Conservation (phyloP, 2,329 filamentous ascomycete genomes). For the Epichloe typhina region DNA sequence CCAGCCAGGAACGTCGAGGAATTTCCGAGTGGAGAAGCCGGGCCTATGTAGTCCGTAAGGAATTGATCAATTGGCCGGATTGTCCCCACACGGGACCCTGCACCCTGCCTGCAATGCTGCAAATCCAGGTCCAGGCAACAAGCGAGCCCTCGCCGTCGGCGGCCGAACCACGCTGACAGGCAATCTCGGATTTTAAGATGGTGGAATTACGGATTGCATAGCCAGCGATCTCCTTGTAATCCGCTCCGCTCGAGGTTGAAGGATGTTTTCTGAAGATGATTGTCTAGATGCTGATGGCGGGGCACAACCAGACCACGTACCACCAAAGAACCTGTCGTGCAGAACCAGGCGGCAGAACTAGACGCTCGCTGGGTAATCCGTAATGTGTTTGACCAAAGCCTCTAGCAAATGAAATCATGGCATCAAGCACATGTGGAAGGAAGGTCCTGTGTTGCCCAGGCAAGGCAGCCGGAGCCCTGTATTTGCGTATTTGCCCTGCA, state of each 20-base stretch:
- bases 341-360: too few relatives aligned
- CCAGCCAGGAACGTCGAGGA: background rate
- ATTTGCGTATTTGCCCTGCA: slow-evolving; percentile 9
- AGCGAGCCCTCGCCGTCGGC: too few relatives aligned
- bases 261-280: too few relatives aligned
- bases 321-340: background rate
- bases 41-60: too few relatives aligned
- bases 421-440: slow-evolving; percentile 1
- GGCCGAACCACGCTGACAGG: too few relatives aligned
- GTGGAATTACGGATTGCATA: too few relatives aligned
- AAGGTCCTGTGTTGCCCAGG: background rate
- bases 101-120: background rate
- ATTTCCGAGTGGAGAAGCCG: slow-evolving; percentile 1
- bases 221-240: too few relatives aligned
- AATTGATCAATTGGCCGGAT: too few relatives aligned
- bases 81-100: background rate
- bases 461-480: slow-evolving; percentile 7
- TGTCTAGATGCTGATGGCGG: background rate
- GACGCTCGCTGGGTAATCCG: too few relatives aligned
- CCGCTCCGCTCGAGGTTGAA: too few relatives aligned
- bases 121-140: too few relatives aligned
- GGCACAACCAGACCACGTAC: background rate
- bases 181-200: too few relatives aligned
- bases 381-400: background rate
- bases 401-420: background rate